Evolutionary conservation across 768 basidiomycete species (phyloP), one percentile per base, ranked within the genome.

Genomic region (Pluteus cervinus): DNA sequence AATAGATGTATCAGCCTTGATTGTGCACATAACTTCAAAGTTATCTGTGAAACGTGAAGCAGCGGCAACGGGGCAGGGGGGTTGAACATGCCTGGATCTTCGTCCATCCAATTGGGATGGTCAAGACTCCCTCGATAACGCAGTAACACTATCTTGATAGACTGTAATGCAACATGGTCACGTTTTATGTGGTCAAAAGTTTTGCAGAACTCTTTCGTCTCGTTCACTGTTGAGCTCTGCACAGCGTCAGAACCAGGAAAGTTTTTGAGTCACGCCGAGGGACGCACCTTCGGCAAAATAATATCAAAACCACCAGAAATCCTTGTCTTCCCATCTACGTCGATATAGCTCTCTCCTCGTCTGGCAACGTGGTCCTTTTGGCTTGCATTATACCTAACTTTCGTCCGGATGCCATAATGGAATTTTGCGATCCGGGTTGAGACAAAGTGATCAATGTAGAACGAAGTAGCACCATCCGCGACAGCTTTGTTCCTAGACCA

Each of bases 201-300:
- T 7, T 43, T 36, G 9, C 56, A 45, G 34, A 54, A 56, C 37
- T 56, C 53, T 31, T 38, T 42, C 3, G 42, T 54, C 45, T 53
- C 51, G 0, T 51, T 49, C 5, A 56, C 49, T 48, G 57, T 56
- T 54, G 67, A 37, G 60, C 65, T 45, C 71, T 73, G 37, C 31
- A 29, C 26, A 12, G n/a, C 12, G 18, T 12, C 4, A 18, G 35
- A 20, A 18, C 10, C 6, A n/a, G n/a, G n/a, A n/a, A 3, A 4
- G 15, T 24, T 9, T 2, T 14, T 22, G 30, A 33, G 7, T 36
- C 15, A 8, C 12, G 5, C n/a, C 6, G 10, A 4, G 11, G 15
- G 7, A 29, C 38, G 5, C 16, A 54, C 56, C 47, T 55, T 57
- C 18, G 38, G 42, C 17, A 62, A 24, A 22, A 62, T 56, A 7